phyloP scores from a whole-genome alignment of 2,329 filamentous ascomycete genomes.

The Talaromyces funiculosus region DNA sequence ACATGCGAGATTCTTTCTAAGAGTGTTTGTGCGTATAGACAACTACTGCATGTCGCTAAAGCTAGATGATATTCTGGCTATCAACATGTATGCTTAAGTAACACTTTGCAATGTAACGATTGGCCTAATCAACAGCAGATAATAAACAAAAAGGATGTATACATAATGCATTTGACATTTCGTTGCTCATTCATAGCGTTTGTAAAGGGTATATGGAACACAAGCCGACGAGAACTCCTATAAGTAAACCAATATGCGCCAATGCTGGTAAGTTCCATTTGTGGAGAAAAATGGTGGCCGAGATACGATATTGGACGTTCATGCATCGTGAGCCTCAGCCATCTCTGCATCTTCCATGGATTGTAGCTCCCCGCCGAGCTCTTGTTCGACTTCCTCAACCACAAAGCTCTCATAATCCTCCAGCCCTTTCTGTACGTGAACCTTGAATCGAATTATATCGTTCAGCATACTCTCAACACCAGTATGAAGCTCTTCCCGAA shows the following conservation, averaged over 20 bases:
- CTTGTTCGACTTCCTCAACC: constrained; percentile 83
- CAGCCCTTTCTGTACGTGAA: constrained; percentile 86
- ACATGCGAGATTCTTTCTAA: not conserved
- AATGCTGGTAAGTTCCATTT: not conserved
- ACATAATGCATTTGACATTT: constrained; percentile 8
- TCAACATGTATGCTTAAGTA: not conserved
- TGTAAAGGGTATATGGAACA: constrained; percentile 11
- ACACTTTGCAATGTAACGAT: not conserved
- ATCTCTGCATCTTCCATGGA: constrained; percentile 26
- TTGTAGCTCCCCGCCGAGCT: constrained; percentile 61
- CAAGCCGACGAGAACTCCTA: constrained; percentile 11
- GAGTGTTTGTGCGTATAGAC: not conserved
- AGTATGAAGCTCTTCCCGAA: constrained; percentile 96
- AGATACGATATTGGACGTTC: not conserved
- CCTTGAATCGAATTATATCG: constrained; percentile 97
- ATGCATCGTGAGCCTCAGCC: constrained; percentile 10
- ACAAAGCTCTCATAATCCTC: constrained; percentile 95
- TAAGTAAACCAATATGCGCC: constrained; percentile 5
- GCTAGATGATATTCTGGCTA: not conserved
- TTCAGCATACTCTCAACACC: constrained; percentile 95
- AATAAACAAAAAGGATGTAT: constrained; percentile 2
- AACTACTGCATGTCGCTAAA: not conserved
- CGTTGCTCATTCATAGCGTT: constrained; percentile 12
- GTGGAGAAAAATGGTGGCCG: not conserved
- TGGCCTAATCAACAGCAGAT: not conserved